phyloP scores from a whole-genome alignment of 441 rosid species.

The Theobroma grandiflorum region DNA sequence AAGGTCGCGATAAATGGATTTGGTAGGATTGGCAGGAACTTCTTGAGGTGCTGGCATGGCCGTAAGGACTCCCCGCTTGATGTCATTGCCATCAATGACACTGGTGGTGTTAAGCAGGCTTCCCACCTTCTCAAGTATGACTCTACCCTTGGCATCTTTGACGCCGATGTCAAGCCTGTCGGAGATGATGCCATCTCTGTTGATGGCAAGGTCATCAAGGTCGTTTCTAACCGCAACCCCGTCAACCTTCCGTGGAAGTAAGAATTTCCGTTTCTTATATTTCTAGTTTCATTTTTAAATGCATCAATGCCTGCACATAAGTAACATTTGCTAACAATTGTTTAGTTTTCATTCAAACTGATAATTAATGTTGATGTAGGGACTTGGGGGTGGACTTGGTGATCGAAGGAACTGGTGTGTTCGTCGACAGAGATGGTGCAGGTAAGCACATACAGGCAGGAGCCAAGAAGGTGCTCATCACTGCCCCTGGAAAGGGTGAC shows the following conservation, averaged over 20 bases:
- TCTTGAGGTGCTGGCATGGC: constrained; percentile 97
- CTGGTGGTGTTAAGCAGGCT: constrained; percentile 88
- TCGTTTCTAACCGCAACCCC: constrained; percentile 86
- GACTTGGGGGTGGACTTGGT: constrained; percentile 87
- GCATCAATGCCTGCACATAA: neutral
- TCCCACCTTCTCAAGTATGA: constrained; percentile 97
- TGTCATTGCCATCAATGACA: constrained; percentile 86
- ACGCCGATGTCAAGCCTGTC: constrained; percentile 87
- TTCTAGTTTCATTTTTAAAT: constrained; percentile 1
- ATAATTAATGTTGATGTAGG: constrained; percentile 43
- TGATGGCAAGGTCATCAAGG: constrained; percentile 94
- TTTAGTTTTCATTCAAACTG: neutral
- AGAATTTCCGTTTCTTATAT: constrained; percentile 16
- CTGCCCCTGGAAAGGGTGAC: constrained; percentile 98
- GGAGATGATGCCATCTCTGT: constrained; percentile 85
- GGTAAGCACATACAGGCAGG: constrained; percentile 97
- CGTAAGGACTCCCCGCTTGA: constrained; percentile 73
- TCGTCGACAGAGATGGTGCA: constrained; percentile 94
- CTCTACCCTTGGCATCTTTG: constrained; percentile 94
- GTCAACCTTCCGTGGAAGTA: constrained; percentile 88
- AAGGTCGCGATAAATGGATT: constrained; percentile 93
- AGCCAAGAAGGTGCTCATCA: constrained; percentile 93
- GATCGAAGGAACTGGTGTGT: constrained; percentile 97
- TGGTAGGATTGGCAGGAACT: constrained; percentile 89
- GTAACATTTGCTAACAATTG: neutral